Evolutionary conservation across 768 basidiomycete genomes (phyloP).

Genomic region (Agrocybe praecox): DNA sequence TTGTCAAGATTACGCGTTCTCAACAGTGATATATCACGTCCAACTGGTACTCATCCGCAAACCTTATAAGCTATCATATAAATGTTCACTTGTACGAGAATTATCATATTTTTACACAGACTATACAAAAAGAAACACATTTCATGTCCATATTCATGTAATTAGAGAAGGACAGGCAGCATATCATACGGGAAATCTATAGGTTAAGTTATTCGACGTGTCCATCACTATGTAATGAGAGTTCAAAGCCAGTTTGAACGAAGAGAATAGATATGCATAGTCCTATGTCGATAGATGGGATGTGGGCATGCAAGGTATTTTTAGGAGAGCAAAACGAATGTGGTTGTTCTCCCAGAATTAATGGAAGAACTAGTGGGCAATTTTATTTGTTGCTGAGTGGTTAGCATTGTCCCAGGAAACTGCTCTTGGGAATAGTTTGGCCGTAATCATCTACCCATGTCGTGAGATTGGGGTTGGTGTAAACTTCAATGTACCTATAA

Average conservation of each 20-base stretch:
- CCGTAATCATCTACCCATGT: slow-evolving; percentile 69
- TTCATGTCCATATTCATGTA: too few species aligned
- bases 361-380: not conserved
- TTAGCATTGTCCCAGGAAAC: slow-evolving; percentile 61
- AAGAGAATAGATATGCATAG: not conserved
- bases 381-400: not conserved
- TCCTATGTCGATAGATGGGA: not conserved
- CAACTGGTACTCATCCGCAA: not conserved
- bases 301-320: not conserved
- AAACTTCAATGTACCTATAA: slow-evolving; percentile 64
- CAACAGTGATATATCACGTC: not conserved
- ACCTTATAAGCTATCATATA: not conserved
- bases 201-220: too few species aligned
- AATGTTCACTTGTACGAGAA: not conserved
- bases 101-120: not conserved
- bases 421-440: slow-evolving; percentile 73
- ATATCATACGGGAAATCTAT: too few species aligned
- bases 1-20: slow-evolving; percentile 64
- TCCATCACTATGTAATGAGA: not conserved
- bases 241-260: not conserved
- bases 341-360: not conserved
- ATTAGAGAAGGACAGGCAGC: too few species aligned
- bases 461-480: slow-evolving; percentile 80
- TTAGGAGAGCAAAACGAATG: not conserved
- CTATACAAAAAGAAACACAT: not conserved